Percentiles rank a stretch among this genome's conserved stretches.
phyloP scores from a whole-genome alignment of 2,329 filamentous ascomycete genomes.

The Sporothrix humicola region DNA sequence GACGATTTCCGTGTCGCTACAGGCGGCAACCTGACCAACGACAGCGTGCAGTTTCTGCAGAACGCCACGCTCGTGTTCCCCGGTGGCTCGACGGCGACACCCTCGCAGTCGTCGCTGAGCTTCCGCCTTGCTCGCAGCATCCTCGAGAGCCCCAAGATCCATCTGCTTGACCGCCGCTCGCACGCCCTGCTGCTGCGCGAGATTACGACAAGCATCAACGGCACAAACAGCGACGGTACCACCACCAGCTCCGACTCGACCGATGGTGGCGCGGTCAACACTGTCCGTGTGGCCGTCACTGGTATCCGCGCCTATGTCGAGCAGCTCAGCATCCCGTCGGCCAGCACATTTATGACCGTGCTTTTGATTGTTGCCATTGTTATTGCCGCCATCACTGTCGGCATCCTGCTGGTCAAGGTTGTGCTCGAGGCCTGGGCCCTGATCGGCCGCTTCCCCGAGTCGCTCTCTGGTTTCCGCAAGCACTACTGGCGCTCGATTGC shows the following conservation, averaged over 20 bases:
- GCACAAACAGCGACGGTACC: slow-evolving; percentile 39
- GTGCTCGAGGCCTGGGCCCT: slow-evolving; percentile 89
- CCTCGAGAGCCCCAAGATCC: slow-evolving; percentile 51
- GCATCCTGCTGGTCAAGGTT: slow-evolving; percentile 88
- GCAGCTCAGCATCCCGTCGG: slow-evolving; percentile 80
- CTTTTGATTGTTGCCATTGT: slow-evolving; percentile 87
- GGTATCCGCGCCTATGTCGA: slow-evolving; percentile 86
- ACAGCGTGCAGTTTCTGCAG: slow-evolving; percentile 74
- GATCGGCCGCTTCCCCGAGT: slow-evolving; percentile 83
- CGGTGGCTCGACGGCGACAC: slow-evolving; percentile 60
- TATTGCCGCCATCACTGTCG: slow-evolving; percentile 80
- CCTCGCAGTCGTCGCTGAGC: slow-evolving; percentile 48
- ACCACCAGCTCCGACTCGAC: slow-evolving; percentile 36
- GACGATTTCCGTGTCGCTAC: slow-evolving; percentile 81
- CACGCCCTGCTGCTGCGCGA: slow-evolving; percentile 50
- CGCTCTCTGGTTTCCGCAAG: slow-evolving; percentile 83
- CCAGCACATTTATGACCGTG: slow-evolving; percentile 96
- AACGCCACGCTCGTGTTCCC: slow-evolving; percentile 77
- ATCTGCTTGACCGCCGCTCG: slow-evolving; percentile 25
- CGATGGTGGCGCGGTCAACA: slow-evolving; percentile 39
- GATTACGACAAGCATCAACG: slow-evolving; percentile 54
- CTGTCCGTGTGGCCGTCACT: slow-evolving; percentile 59
- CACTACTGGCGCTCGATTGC: slow-evolving; percentile 95
- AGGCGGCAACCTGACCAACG: slow-evolving; percentile 83
- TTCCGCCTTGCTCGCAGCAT: slow-evolving; percentile 62